Evolutionary conservation across 345 rosid genomes (phyloP).

Genomic region (Dimocarpus longan): DNA sequence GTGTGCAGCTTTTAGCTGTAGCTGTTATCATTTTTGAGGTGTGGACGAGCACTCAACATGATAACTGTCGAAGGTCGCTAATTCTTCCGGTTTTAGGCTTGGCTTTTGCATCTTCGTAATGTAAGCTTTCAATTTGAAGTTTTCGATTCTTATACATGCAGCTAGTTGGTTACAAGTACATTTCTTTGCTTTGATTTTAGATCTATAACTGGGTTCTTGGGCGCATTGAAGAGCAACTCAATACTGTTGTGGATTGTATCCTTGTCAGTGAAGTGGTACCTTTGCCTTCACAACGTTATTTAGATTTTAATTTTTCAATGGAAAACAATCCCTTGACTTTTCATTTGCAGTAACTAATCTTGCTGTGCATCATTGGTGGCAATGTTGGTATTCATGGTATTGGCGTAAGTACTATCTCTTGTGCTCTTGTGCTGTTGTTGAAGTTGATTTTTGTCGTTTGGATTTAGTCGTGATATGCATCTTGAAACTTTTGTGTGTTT

Average conservation of each 20-base stretch:
- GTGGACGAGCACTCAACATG: conserved; percentile 94
- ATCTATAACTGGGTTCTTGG: conserved; percentile 90
- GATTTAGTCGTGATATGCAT: background rate
- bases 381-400: conserved; percentile 80
- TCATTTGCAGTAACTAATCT: conserved; percentile 63
- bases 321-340: conserved; percentile 51
- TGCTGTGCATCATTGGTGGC: conserved; percentile 76
- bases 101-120: conserved; percentile 74
- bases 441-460: background rate
- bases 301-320: background rate
- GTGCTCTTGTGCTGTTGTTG: background rate
- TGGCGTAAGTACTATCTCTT: conserved; percentile 68
- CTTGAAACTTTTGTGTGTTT: background rate
- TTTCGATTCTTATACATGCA: background rate
- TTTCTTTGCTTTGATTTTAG: conserved; percentile 38
- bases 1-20: conserved; percentile 78
- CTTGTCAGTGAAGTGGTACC: conserved; percentile 30
- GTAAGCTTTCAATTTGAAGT: conserved; percentile 38
- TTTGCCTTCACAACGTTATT: conserved; percentile 5
- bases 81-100: conserved; percentile 81
- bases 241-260: conserved; percentile 93
- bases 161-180: background rate
- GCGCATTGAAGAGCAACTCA: conserved; percentile 81
- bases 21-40: conserved; percentile 76
- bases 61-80: conserved; percentile 79